phyloP scores from a whole-genome alignment of 495 filamentous ascomycete species.

The Penicillium crystallinum region DNA sequence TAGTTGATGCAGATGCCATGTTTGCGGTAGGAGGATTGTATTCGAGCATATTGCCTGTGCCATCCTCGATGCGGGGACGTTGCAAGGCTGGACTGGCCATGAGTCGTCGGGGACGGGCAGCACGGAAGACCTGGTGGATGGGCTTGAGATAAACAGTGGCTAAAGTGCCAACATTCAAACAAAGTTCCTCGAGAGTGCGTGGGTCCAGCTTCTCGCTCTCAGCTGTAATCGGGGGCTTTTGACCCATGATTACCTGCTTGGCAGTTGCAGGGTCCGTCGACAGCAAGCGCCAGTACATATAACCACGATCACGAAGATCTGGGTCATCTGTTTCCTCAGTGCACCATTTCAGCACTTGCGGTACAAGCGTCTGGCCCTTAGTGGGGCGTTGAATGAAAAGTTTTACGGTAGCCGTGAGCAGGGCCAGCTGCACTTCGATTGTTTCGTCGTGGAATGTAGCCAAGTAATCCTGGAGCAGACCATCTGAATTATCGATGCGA shows the following conservation, averaged over 20 bases:
- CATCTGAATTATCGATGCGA: conserved; percentile 93
- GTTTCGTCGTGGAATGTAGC: conserved; percentile 91
- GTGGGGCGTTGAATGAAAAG: conserved; percentile 96
- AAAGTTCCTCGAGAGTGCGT: conserved; percentile 91
- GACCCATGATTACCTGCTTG: conserved; percentile 88
- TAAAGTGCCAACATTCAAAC: conserved; percentile 90
- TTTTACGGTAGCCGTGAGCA: conserved; percentile 95
- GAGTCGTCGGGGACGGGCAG: conserved; percentile 72
- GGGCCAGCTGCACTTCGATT: conserved; percentile 88
- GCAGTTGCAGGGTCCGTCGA: conserved; percentile 89
- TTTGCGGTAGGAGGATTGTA: conserved; percentile 24
- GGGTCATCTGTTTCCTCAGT: conserved; percentile 99
- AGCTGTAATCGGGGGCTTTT: conserved; percentile 94
- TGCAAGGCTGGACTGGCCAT: conserved; percentile 81
- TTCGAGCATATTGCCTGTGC: conserved; percentile 25
- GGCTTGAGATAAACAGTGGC: conserved; percentile 98
- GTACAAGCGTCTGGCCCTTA: conserved; percentile 89
- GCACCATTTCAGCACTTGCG: conserved; percentile 96
- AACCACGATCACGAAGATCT: conserved; percentile 89
- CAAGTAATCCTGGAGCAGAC: conserved; percentile 89
- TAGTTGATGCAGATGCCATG: conserved; percentile 17
- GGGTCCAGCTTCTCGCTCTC: conserved; percentile 94
- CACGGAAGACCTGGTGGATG: conserved; percentile 94
- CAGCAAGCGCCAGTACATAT: conserved; percentile 98
- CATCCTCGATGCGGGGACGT: conserved; percentile 52